Evolutionary conservation across 2,329 filamentous ascomycete species (phyloP), one percentile per base, ranked within the genome.

Genomic region (Rhynchosporium agropyri): DNA sequence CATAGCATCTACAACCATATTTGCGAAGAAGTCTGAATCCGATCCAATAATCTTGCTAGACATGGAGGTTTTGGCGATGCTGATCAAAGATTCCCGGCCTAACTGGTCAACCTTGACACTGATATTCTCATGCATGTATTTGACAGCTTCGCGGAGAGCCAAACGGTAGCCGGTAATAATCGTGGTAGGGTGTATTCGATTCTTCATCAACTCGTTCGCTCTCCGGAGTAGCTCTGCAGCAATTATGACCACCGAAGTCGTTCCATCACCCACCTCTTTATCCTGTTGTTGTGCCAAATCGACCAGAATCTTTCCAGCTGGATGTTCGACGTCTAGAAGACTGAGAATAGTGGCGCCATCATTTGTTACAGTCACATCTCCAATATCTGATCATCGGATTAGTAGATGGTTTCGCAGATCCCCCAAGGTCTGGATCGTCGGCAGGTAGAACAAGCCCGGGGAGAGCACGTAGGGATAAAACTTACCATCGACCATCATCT

Each of bases 71-170:
- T 94, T 98, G 67, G 95, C 95, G 76, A 99, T 97, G 79, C 87
- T 97, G 74, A 98, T 78, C 70, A 99, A 85, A 64, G 91, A 95
- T 67, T 98, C 95, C 65, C 91, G 88, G 64, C 92, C 93, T 60
- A 99, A 85, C 65, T 89, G 87, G 74, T 98, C 94, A 62, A 98
- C 94, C 80, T 96, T 97, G 73, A 92, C 91, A 82, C 91, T 94
- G 77, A 99, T 89, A 77, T 98, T 97, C 79, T 99, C 95, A 79
- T 92, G 94, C 89, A 99, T 96, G 80, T 97, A 99, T 80, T 96
- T 96, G 76, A 99, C 89, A 63, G 95, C 95, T 82, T 99, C 95
- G 74, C 95, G 86, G 70, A 99, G 84, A 65, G 95, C 95, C 73
- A 99, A 85, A 74, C 95, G 87, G 84, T 99, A 99, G 74, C 95